A percentile compares a stretch with the other conserved stretches of the same genome.
Evolutionary conservation across 1,139 yeast species (phyloP).

Genomic region (Geotrichum fermentans): DNA sequence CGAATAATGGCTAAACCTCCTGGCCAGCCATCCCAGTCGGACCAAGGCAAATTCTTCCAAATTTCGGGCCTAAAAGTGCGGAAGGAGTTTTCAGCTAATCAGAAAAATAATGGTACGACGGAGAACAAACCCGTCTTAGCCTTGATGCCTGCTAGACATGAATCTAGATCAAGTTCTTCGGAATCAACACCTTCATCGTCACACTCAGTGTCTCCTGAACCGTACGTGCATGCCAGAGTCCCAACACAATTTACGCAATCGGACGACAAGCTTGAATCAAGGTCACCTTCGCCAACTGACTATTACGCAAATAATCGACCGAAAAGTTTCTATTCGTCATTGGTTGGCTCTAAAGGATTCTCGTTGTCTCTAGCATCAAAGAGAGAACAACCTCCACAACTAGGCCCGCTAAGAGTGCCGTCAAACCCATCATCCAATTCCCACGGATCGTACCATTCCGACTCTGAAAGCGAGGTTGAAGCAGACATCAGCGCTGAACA

Average conservation of each 20-base stretch:
- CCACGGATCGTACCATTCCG: background rate
- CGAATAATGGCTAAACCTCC: background rate
- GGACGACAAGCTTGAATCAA: background rate
- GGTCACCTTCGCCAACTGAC: background rate
- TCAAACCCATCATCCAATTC: conserved; percentile 7
- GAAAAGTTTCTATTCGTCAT: conserved; percentile 13
- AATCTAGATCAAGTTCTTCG: background rate
- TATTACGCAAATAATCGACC: background rate
- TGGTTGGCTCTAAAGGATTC: conserved; percentile 14
- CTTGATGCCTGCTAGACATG: background rate
- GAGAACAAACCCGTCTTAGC: background rate
- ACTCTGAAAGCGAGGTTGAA: background rate
- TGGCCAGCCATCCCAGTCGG: conserved; percentile 4
- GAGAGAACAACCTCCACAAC: conserved; percentile 2
- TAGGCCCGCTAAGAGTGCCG: background rate
- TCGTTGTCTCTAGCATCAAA: conserved; percentile 17
- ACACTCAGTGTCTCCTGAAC: conserved; percentile 2
- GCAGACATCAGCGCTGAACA: background rate
- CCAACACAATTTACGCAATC: background rate
- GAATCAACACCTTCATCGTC: background rate
- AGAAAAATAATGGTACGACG: background rate
- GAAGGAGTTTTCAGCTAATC: conserved; percentile 9
- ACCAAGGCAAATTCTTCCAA: conserved; percentile 18
- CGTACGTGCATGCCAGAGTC: conserved; percentile 11
- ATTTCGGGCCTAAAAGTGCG: conserved; percentile 18